Evolutionary conservation across 148 eudicot genomes (phyloP), one percentile per base, ranked within the genome.

Genomic region (Nyssa sinensis): DNA sequence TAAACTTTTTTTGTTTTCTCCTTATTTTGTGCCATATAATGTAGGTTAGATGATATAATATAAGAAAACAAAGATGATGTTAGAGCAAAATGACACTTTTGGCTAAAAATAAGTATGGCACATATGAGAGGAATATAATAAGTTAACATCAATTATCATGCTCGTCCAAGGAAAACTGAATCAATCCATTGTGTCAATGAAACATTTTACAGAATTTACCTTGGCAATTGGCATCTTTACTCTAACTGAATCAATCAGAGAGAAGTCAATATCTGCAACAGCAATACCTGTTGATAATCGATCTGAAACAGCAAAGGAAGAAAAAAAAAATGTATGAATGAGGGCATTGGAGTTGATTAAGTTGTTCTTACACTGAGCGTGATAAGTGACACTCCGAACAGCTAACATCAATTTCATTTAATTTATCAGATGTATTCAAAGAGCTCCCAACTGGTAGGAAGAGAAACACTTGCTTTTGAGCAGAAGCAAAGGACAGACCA

Each of bases 141-240:
- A 32, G 5, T 24, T n/a, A 32, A 10, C 29, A 70, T 7, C 16
- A 30, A 11, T 35, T 30, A 25, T 33, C 47, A 57, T 13, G 74
- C 44, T 70, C 19, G 31, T n/a, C 53, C 11, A 0, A 51, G 39
- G 24, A 47, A 9, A 28, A 16, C 21, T 25, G 35, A 47, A 24
- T 39, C 24, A 12, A 14, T 21, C 19, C 7, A 24, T 47, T 24
- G 23, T 65, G 35, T 49, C 55, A 30, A 2, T n/a, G 24, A 11
- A 74, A n/a, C 13, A 30, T 16, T 24, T 19, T 12, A 34, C 10
- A 7, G 11, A 65, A 67, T 62, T n/a, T 71, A 93, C 96, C 98
- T 87, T 83, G 71, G 89, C 84, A 66, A 94, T 79, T 44, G 97
- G 98, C 95, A 92, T 92, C 83, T 88, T 94, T 81, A 85, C 85